Evolutionary conservation across 164 flowering plant genomes (phyloP).

Genomic region (Saururus chinensis): DNA sequence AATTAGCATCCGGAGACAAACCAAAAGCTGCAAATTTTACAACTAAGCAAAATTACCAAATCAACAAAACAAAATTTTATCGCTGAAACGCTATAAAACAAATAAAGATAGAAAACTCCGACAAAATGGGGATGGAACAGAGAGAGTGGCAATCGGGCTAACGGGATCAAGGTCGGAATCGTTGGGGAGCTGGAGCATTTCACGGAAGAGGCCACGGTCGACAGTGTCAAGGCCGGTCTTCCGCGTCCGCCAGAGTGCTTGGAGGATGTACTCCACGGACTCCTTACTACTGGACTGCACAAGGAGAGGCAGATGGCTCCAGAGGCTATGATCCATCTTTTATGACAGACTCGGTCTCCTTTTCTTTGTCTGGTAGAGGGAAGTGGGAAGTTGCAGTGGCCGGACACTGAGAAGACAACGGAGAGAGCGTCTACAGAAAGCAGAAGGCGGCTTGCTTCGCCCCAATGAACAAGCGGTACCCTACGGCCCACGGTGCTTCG

Average conservation of each 20-base stretch:
- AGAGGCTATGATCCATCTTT: conserved; percentile 35
- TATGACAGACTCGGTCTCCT: no score
- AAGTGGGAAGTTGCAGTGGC: no score
- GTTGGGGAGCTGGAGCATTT: conserved; percentile 44
- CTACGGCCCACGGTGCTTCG: no score
- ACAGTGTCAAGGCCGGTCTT: conserved; percentile 57
- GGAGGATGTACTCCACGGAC: conserved; percentile 57
- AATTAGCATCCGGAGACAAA: conserved; percentile 63
- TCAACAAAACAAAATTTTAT: not conserved
- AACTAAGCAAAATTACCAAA: not conserved
- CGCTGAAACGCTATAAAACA: not conserved
- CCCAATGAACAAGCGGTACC: no score
- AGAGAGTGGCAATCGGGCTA: no score
- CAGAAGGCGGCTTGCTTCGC: no score
- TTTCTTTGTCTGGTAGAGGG: no score
- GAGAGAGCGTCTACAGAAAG: no score
- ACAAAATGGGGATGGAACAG: no score
- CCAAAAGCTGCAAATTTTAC: conserved; percentile 44
- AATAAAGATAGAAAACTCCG: not conserved
- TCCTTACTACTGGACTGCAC: conserved; percentile 58
- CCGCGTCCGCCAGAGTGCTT: conserved; percentile 66
- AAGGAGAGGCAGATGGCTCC: conserved; percentile 63
- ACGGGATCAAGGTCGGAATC: conserved; percentile 70
- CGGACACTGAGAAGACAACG: no score
- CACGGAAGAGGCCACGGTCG: conserved; percentile 44